Percentiles rank a stretch among this genome's conserved stretches.
Conservation (phyloP, 169 alveolate genomes). For the Eimeria sp. region DNA sequence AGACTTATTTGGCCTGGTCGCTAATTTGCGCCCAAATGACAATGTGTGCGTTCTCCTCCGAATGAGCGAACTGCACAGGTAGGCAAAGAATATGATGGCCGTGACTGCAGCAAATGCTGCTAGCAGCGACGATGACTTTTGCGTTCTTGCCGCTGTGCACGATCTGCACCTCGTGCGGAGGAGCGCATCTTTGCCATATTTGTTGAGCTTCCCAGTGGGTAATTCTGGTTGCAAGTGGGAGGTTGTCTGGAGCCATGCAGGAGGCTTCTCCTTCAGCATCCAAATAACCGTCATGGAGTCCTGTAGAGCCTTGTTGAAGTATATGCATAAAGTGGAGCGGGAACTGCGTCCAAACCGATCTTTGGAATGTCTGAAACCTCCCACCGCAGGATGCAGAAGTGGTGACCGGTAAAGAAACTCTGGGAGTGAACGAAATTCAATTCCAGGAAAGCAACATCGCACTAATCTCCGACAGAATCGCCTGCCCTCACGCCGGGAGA, state of each 20-base stretch:
- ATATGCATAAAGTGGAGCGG: not conserved
- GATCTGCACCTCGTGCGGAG: not conserved
- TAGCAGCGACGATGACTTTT: not conserved
- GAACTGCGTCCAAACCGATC: not conserved
- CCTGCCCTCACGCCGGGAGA: not conserved
- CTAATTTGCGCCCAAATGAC: not conserved
- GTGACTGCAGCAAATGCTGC: not conserved
- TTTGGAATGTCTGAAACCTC: not conserved
- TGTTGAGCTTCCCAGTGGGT: not conserved
- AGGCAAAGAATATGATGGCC: not conserved
- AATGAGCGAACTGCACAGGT: not conserved
- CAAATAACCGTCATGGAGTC: not conserved
- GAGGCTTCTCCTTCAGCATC: slow-evolving; percentile 2
- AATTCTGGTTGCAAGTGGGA: not conserved
- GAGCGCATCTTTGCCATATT: not conserved
- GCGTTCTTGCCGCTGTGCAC: not conserved
- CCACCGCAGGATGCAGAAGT: not conserved
- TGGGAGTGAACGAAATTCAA: not conserved
- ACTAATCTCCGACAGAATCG: not conserved
- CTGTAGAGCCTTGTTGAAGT: not conserved
- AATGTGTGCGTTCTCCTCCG: not conserved
- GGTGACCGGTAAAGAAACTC: not conserved
- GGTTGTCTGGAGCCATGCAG: not conserved
- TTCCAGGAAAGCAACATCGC: not conserved
- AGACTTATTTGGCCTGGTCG: not conserved